These are phyloP conservation scores for Kentomonas sorsogonicus DNA, from an alignment of 208 protist species.

Conservation along the genomic window DNA sequence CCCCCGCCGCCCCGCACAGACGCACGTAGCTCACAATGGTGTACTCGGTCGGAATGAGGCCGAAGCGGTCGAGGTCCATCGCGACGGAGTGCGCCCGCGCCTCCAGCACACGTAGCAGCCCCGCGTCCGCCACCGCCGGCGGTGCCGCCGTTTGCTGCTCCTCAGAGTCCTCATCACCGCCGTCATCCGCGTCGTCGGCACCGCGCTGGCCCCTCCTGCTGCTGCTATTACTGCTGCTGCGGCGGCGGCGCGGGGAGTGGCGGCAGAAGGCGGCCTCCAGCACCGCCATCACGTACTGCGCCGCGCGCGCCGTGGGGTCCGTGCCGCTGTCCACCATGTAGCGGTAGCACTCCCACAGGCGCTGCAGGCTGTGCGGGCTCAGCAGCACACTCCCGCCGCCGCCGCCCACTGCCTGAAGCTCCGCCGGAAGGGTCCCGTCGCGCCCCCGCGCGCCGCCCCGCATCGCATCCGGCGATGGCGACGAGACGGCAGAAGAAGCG, in stretches of 20 bases:
- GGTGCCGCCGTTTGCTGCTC: too few species aligned
- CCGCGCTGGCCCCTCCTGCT: background rate
- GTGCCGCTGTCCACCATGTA: conserved; percentile 84
- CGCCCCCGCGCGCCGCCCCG: conserved; percentile 8
- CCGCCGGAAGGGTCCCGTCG: conserved; percentile 26
- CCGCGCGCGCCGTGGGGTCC: conserved; percentile 49
- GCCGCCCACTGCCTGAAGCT: conserved; percentile 44
- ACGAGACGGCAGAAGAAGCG: too few species aligned
- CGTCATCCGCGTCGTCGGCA: too few species aligned
- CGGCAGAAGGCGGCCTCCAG: conserved; percentile 34
- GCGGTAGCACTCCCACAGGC: conserved; percentile 71
- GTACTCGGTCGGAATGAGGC: conserved; percentile 57
- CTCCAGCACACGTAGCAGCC: too few species aligned
- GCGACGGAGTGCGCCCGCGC: conserved; percentile 71
- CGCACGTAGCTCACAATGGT: conserved; percentile 69
- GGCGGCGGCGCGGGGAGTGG: conserved; percentile 9
- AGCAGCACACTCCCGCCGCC: too few species aligned
- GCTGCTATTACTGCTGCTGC: background rate
- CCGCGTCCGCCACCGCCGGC: too few species aligned
- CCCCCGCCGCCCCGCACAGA: conserved; percentile 47
- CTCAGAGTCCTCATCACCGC: too few species aligned
- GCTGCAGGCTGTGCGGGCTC: conserved; percentile 24
- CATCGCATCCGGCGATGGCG: conserved; percentile 27
- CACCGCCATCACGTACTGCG: conserved; percentile 76
- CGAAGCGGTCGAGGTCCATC: conserved; percentile 76